A percentile compares a stretch with the other conserved stretches of the same genome.
Evolutionary conservation across 2,329 filamentous ascomycete species (phyloP).

Genomic region (Ophidiomyces ophidiicola): DNA sequence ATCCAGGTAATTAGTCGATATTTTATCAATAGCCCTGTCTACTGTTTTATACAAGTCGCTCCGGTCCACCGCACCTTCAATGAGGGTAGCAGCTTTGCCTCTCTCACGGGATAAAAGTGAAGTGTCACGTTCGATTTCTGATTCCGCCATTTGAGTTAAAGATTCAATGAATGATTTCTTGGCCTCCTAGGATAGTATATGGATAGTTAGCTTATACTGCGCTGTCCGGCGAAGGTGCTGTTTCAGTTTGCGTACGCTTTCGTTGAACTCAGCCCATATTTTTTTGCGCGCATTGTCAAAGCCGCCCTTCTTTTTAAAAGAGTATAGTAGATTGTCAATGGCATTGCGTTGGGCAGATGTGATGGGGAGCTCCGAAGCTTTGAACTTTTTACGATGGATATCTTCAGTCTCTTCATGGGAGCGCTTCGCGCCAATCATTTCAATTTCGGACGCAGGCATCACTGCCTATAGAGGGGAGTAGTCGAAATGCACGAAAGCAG

Average conservation of each 20-base stretch:
- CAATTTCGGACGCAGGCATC: slow-evolving; percentile 25
- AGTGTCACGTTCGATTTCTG: slow-evolving; percentile 51
- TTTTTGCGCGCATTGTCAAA: slow-evolving; percentile 52
- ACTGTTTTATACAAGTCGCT: slow-evolving; percentile 50
- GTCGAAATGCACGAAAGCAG: background rate
- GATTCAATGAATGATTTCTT: slow-evolving; percentile 42
- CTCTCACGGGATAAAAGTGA: slow-evolving; percentile 50
- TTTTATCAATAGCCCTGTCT: slow-evolving; percentile 41
- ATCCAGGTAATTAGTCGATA: slow-evolving; percentile 44
- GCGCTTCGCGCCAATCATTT: slow-evolving; percentile 22
- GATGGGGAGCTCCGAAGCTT: slow-evolving; percentile 49
- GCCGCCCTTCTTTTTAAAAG: slow-evolving; percentile 55
- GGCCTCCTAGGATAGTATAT: slow-evolving; percentile 32
- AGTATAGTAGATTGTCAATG: slow-evolving; percentile 50
- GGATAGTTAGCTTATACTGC: slow-evolving; percentile 1
- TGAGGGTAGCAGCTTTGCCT: slow-evolving; percentile 49
- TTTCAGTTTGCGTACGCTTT: slow-evolving; percentile 35
- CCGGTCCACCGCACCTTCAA: slow-evolving; percentile 52
- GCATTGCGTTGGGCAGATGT: slow-evolving; percentile 45
- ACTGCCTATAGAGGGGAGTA: background rate
- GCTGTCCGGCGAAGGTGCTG: background rate
- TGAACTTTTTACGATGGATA: slow-evolving; percentile 40
- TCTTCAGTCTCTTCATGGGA: slow-evolving; percentile 21
- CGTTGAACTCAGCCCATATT: slow-evolving; percentile 47
- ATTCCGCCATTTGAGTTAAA: slow-evolving; percentile 44